phyloP scores from a whole-genome alignment of 2,329 filamentous ascomycete species.

The Coniochaeta hoffmannii region DNA sequence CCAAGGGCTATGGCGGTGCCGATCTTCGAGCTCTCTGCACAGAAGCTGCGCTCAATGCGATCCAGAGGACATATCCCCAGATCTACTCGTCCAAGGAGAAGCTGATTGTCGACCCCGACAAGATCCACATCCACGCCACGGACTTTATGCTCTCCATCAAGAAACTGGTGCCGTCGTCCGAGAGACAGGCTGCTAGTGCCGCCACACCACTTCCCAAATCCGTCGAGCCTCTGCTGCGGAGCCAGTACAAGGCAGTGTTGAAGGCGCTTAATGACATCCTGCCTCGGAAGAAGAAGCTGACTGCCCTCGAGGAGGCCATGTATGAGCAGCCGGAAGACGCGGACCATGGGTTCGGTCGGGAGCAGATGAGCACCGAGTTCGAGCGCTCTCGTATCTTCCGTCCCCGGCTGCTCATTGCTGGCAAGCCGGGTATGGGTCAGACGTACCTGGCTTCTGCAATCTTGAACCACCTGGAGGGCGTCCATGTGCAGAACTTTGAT shows the following conservation, averaged over 20 bases:
- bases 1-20: slow-evolving; percentile 94
- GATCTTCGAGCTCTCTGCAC: slow-evolving; percentile 92
- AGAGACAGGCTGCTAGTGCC: slow-evolving; percentile 78
- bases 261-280: slow-evolving; percentile 65
- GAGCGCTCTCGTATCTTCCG: slow-evolving; percentile 83
- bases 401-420: slow-evolving; percentile 76
- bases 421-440: slow-evolving; percentile 87
- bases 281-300: slow-evolving; percentile 77
- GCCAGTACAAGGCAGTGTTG: slow-evolving; percentile 64
- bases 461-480: slow-evolving; percentile 83
- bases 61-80: slow-evolving; percentile 91
- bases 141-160: slow-evolving; percentile 98
- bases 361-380: slow-evolving; percentile 70
- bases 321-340: slow-evolving; percentile 78
- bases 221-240: slow-evolving; percentile 73
- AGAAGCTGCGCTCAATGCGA: slow-evolving; percentile 89
- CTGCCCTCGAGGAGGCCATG: slow-evolving; percentile 89
- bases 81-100: slow-evolving; percentile 91
- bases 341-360: slow-evolving; percentile 77
- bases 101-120: slow-evolving; percentile 75
- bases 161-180: slow-evolving; percentile 92
- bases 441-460: slow-evolving; percentile 79
- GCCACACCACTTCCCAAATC: slow-evolving; percentile 72
- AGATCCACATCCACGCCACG: slow-evolving; percentile 80
- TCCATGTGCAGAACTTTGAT: slow-evolving; percentile 93